Conservation (phyloP, 352 stramenopile species). For the Phytophthora citricola region DNA sequence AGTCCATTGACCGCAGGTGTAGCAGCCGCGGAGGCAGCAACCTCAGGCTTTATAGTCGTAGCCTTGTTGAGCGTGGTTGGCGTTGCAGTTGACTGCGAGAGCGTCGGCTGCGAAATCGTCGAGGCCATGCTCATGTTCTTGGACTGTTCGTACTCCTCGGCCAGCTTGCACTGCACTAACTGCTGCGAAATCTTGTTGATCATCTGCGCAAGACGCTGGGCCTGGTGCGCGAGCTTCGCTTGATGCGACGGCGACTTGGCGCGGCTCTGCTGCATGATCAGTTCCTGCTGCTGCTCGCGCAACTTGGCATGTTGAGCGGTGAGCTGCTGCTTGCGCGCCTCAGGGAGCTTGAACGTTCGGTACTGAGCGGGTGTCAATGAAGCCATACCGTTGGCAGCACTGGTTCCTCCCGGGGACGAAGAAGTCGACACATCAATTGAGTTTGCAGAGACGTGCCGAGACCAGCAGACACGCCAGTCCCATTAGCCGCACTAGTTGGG, state of each 20-base stretch:
- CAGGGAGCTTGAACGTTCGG: conserved; percentile 73
- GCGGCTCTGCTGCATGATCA: conserved; percentile 76
- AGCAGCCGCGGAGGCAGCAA: conserved; percentile 9
- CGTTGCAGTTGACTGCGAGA: conserved; percentile 31
- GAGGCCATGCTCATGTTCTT: conserved; percentile 53
- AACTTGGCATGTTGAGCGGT: conserved; percentile 77
- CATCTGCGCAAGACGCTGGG: conserved; percentile 79
- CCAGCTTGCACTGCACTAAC: conserved; percentile 82
- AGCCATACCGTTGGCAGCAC: conserved; percentile 29
- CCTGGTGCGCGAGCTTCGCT: conserved; percentile 77
- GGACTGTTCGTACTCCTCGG: conserved; percentile 79
- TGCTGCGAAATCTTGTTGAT: conserved; percentile 90
- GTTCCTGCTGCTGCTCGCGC: conserved; percentile 79
- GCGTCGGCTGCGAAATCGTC: conserved; percentile 28
- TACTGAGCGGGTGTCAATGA: conserved; percentile 77
- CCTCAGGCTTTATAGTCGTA: conserved; percentile 44
- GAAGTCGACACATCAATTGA: conserved; percentile 55
- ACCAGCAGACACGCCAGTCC: conserved; percentile 27
- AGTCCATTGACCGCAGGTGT: conserved; percentile 24
- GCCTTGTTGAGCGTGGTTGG: conserved; percentile 46
- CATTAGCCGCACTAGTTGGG: conserved; percentile 1
- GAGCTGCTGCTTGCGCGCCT: conserved; percentile 71
- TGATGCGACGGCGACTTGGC: conserved; percentile 76
- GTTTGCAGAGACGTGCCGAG: conserved; percentile 48
- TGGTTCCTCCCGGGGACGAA: conserved; percentile 31